These are phyloP conservation scores for Phytophthora macrochlamydospora DNA, from an alignment of 352 stramenopile genomes.

Conservation along the genomic window DNA sequence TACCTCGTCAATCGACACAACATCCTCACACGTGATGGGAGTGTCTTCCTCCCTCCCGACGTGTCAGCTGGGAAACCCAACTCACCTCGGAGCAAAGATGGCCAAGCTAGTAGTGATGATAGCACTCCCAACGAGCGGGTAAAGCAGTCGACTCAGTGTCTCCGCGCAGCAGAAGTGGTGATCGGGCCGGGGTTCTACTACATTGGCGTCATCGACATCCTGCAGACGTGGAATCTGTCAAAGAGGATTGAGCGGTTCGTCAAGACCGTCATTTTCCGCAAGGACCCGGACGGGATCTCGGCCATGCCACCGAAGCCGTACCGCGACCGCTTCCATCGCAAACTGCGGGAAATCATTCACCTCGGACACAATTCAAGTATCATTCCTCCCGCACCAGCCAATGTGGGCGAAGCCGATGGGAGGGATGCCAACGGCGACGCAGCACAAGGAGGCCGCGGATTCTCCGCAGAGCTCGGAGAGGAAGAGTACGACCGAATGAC, in stretches of 20 bases:
- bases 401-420: slow-evolving; percentile 1
- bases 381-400: slow-evolving; percentile 17
- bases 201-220: slow-evolving; percentile 88
- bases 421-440: background rate
- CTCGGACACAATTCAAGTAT: slow-evolving; percentile 54
- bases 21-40: slow-evolving; percentile 65
- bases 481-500: slow-evolving; percentile 33
- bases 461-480: slow-evolving; percentile 16
- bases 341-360: slow-evolving; percentile 79
- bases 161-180: slow-evolving; percentile 77
- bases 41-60: slow-evolving; percentile 47
- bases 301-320: slow-evolving; percentile 76
- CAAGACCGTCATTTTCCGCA: slow-evolving; percentile 67
- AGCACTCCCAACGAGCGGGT: slow-evolving; percentile 11
- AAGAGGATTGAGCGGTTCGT: slow-evolving; percentile 82
- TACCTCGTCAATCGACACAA: slow-evolving; percentile 78
- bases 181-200: slow-evolving; percentile 87
- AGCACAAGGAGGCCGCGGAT: slow-evolving; percentile 5
- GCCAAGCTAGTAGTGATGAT: slow-evolving; percentile 11
- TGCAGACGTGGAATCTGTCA: slow-evolving; percentile 78
- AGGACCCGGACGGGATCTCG: slow-evolving; percentile 78
- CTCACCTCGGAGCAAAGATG: slow-evolving; percentile 8
- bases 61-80: slow-evolving; percentile 9
- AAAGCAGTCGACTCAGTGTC: slow-evolving; percentile 68
- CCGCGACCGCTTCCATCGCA: slow-evolving; percentile 67